phyloP scores from a whole-genome alignment of 306 rosid species.

The Delonix regia region DNA sequence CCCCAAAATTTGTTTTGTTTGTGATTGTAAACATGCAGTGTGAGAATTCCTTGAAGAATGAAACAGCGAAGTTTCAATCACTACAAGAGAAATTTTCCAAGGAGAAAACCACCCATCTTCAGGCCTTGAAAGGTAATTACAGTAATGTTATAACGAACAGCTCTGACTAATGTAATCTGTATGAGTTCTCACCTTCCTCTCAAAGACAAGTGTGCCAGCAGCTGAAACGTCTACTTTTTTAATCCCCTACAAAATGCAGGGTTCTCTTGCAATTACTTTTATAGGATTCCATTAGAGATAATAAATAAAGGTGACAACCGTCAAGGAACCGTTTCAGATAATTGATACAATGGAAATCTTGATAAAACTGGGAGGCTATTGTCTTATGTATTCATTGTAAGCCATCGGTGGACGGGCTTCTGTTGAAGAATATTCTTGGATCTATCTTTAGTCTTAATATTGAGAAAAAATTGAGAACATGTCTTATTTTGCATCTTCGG shows the following conservation, averaged over 20 bases:
- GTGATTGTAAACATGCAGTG: slow-evolving; percentile 55
- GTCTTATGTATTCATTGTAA: background rate
- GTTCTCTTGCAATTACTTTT: background rate
- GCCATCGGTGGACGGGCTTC: background rate
- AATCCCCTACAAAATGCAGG: slow-evolving; percentile 9
- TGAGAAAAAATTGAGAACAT: background rate
- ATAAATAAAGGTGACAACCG: background rate
- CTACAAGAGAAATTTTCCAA: slow-evolving; percentile 75
- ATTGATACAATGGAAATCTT: background rate
- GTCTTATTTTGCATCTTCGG: background rate
- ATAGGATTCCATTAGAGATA: background rate
- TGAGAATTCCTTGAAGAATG: slow-evolving; percentile 80
- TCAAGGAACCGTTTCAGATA: background rate
- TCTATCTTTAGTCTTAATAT: background rate
- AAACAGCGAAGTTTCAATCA: slow-evolving; percentile 74
- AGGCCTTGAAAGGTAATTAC: slow-evolving; percentile 71
- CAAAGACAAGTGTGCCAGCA: background rate
- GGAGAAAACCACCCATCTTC: slow-evolving; percentile 75
- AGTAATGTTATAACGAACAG: background rate
- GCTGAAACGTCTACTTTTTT: slow-evolving; percentile 9
- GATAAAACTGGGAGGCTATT: background rate
- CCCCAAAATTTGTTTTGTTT: slow-evolving; percentile 30
- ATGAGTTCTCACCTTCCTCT: background rate
- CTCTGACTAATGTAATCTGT: background rate
- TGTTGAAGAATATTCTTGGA: background rate